Evolutionary conservation across 176 grass and related monocot species (phyloP).

Genomic region (Dendrocalamus sinicus): DNA sequence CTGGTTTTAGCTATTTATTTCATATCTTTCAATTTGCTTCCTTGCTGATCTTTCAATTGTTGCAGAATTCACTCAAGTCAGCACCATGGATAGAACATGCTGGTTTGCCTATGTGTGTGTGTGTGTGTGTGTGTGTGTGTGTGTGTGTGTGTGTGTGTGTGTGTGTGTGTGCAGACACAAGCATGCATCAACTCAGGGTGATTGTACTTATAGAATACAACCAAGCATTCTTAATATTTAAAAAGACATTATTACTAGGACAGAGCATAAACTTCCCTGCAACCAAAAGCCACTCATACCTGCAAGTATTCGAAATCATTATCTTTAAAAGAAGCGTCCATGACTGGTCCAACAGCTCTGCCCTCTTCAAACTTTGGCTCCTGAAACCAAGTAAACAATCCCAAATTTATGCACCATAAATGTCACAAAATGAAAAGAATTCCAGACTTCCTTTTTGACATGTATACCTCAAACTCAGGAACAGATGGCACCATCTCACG

Average conservation of each 20-base stretch:
- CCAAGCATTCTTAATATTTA: conserved; percentile 12
- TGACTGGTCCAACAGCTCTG: conserved; percentile 53
- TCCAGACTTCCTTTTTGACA: conserved; percentile 19
- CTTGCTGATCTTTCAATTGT: background rate
- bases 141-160: too few relatives aligned
- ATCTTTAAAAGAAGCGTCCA: conserved; percentile 69
- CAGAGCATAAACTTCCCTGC: conserved; percentile 34
- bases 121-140: too few relatives aligned
- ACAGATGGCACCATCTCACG: conserved; percentile 66
- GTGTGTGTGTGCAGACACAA: background rate
- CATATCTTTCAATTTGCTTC: background rate
- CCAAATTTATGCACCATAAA: conserved; percentile 7
- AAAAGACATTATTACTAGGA: conserved; percentile 22
- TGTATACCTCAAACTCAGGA: conserved; percentile 81
- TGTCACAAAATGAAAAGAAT: conserved; percentile 1
- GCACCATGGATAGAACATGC: background rate
- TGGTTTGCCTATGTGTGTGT: conserved; percentile 23
- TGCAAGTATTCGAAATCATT: conserved; percentile 91
- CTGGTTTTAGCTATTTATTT: background rate
- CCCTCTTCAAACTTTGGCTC: conserved; percentile 72
- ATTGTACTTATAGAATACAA: conserved; percentile 25
- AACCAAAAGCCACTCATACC: conserved; percentile 57
- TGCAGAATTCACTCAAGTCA: conserved; percentile 7
- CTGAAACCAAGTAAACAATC: conserved; percentile 51
- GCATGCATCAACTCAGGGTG: background rate